Conservation (phyloP, 805 yeast genomes). For the Zygotorulaspora danielsina region DNA sequence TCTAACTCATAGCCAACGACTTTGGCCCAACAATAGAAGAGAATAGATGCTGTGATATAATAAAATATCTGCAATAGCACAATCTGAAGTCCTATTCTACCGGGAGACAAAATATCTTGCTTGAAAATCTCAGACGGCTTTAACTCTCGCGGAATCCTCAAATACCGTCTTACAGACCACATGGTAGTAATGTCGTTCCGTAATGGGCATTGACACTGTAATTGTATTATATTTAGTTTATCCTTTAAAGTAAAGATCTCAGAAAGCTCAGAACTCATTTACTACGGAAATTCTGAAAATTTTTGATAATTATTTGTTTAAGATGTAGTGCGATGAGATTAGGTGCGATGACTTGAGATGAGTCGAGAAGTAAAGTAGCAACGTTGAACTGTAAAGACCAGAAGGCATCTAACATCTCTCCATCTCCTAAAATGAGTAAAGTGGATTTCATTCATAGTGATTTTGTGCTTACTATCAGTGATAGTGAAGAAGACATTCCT, state of each 20-base stretch:
- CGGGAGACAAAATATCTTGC: conserved; percentile 51
- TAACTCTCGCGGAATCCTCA: conserved; percentile 31
- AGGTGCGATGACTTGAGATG: conserved; percentile 9
- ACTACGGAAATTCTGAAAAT: background rate
- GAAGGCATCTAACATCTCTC: background rate
- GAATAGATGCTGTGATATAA: conserved; percentile 63
- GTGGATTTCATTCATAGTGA: conserved; percentile 21
- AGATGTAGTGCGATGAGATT: conserved; percentile 26
- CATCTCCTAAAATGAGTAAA: conserved; percentile 5
- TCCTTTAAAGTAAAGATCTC: background rate
- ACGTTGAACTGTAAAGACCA: too few species aligned
- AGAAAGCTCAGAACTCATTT: background rate
- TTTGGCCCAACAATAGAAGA: conserved; percentile 61
- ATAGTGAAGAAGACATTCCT: conserved; percentile 67
- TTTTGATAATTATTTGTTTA: too few species aligned
- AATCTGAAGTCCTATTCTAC: conserved; percentile 64
- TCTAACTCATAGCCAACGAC: conserved; percentile 68
- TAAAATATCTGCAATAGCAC: conserved; percentile 72
- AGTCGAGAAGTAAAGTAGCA: too few species aligned
- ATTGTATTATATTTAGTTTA: background rate
- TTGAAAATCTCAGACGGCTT: conserved; percentile 32
- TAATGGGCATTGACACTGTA: too few species aligned
- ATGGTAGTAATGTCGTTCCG: conserved; percentile 8
- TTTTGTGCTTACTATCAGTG: conserved; percentile 70
- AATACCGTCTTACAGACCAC: conserved; percentile 28